Percentiles rank a stretch among this genome's conserved stretches.
Conservation (phyloP, 306 rosid genomes). For the Pyrus bretschneideri region DNA sequence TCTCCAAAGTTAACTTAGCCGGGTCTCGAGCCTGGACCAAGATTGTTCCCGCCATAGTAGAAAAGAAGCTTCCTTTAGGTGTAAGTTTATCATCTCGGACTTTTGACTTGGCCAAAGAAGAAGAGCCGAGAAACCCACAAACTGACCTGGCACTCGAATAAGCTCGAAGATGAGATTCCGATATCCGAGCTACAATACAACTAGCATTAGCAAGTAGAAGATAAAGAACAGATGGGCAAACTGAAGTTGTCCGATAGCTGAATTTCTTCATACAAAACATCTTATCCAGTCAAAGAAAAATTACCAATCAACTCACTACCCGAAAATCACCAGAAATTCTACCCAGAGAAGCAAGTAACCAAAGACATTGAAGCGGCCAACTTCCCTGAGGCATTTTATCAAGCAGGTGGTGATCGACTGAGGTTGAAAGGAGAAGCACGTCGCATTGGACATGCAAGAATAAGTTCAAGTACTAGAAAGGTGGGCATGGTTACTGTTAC, state of each 20-base stretch:
- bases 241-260: constrained; percentile 11
- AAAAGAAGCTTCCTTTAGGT: constrained; percentile 7
- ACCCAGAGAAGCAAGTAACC: neutral
- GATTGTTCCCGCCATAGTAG: constrained; percentile 44
- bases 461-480: neutral
- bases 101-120: constrained; percentile 21
- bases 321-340: neutral
- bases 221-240: constrained; percentile 9
- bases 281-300: neutral
- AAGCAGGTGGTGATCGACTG: neutral
- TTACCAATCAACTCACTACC: neutral
- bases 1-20: constrained; percentile 48
- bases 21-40: constrained; percentile 79
- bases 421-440: neutral
- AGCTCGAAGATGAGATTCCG: constrained; percentile 3
- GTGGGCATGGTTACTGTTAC: neutral
- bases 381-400: neutral
- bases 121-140: constrained; percentile 24
- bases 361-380: neutral
- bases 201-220: constrained; percentile 22
- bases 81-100: neutral
- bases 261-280: constrained; percentile 33
- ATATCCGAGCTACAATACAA: constrained; percentile 10
- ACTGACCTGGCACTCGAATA: constrained; percentile 11
- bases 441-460: neutral